Evolutionary conservation across 176 grass and related monocot genomes (phyloP).

Genomic region (Urochloa ruziziensis): DNA sequence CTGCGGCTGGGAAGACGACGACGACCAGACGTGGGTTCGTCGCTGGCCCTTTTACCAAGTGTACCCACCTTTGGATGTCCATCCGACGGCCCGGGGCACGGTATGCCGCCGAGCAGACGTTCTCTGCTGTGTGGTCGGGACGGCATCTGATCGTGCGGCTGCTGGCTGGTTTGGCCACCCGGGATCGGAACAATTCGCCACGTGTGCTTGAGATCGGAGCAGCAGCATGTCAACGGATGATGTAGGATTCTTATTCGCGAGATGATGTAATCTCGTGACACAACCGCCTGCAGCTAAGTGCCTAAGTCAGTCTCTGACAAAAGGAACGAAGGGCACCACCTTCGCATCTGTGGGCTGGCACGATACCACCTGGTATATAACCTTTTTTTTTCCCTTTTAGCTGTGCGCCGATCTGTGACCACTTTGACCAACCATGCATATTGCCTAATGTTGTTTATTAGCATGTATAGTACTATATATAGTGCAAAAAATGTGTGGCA

Average conservation of each 20-base stretch:
- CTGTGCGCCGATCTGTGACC: too few species aligned
- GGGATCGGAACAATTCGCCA: neutral
- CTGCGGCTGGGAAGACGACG: neutral
- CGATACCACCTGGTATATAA: neutral
- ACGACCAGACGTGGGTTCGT: neutral
- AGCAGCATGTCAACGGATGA: slow-evolving; percentile 19
- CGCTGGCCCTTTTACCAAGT: neutral
- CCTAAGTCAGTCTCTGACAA: neutral
- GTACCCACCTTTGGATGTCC: neutral
- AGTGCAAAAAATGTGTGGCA: too few species aligned
- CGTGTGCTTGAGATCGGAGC: too few species aligned
- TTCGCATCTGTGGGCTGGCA: neutral
- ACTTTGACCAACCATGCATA: too few species aligned
- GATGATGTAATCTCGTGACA: neutral
- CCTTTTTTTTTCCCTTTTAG: too few species aligned
- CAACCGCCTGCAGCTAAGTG: too few species aligned
- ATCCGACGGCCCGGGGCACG: neutral
- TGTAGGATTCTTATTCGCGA: neutral
- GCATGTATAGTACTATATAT: too few species aligned
- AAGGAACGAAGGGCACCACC: neutral
- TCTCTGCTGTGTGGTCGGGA: neutral
- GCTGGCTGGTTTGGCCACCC: too few species aligned
- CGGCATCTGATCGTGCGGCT: neutral
- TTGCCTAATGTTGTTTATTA: too few species aligned
- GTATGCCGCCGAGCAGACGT: too few species aligned